Base-by-base conservation (phyloP, 2,329 filamentous ascomycete species). In the Dactylellina sp. region DNA sequence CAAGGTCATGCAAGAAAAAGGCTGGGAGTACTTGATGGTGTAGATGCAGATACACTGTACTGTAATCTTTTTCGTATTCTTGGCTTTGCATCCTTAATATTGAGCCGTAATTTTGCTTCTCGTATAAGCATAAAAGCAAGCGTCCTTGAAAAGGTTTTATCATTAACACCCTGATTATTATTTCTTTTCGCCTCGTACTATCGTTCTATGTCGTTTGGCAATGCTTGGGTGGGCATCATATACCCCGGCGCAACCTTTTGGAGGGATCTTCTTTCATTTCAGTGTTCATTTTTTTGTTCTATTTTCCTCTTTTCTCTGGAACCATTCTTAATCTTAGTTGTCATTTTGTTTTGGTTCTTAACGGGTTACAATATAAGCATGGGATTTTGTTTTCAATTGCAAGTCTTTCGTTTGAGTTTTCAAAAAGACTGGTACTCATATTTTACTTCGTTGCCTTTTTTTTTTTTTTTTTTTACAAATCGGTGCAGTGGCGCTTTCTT, bases 1-100 rank as follows among this genome's bases (percentile, higher is more conserved):
- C 7, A 56, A 75, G 28, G 57, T 75, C 16, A 75, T 75, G 71
- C 56, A 24, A 22, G 57, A 75, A 57, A 75, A 70, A 16, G 52
- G 46, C n/a, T 75, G 71, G 71, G 71, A 64, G 53, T 75, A 75
- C 24, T 44, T 75, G 12, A 63, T 75, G 59, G 71, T 75, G 44
- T 74, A 39, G 35, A 50, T 59, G 12, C 32, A 3, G 4, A 20
- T n/a, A n/a, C n/a, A n/a, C n/a, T n/a, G 3, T 18, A 18, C 11
- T 24, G 16, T 57, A 14, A 14, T 25, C 5, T 28, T 42, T 2
- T 57, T n/a, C 25, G 35, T 57, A 20, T 20, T 2, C 7, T 12
- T 37, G 9, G 7, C 14, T 18, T 24, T 42, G 12, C 18, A 3
- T 16, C 7, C 5, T 5, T 7, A n/a, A 25, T 25, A 7, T n/a